phyloP scores from a whole-genome alignment of 768 basidiomycete genomes.

The Hypsizygus marmoreus region DNA sequence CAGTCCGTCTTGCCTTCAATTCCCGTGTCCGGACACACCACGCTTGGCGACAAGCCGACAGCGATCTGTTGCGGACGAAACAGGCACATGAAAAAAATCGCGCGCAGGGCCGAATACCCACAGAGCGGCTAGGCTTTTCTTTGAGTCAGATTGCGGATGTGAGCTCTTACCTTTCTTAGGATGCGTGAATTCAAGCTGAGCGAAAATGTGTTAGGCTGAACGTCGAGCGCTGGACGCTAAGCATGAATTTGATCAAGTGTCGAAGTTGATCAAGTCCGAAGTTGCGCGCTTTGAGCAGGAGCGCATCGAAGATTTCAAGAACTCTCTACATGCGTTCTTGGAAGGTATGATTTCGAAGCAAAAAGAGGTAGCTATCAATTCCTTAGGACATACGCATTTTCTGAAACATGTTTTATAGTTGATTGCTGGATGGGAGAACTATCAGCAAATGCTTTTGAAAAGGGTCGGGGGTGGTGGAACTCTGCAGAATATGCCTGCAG shows the following conservation, averaged over 20 bases:
- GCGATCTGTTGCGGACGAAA: constrained; percentile 70
- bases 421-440: constrained; percentile 78
- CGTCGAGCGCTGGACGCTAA: constrained; percentile 80
- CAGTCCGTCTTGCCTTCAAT: constrained; percentile 84
- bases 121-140: constrained; percentile 73
- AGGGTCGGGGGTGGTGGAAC: constrained; percentile 23
- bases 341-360: constrained; percentile 87
- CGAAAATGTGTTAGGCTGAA: constrained; percentile 67
- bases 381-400: neutral
- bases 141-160: constrained; percentile 83
- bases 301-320: constrained; percentile 91
- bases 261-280: constrained; percentile 87
- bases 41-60: constrained; percentile 79
- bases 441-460: constrained; percentile 67
- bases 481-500: constrained; percentile 13
- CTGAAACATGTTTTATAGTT: constrained; percentile 43
- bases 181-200: neutral
- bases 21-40: constrained; percentile 85
- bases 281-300: constrained; percentile 91
- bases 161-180: constrained; percentile 19
- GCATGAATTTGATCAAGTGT: constrained; percentile 87
- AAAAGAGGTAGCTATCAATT: constrained; percentile 59
- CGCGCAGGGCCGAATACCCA: constrained; percentile 69
- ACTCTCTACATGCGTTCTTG: constrained; percentile 77
- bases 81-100: constrained; percentile 81